Evolutionary conservation across 2,329 filamentous ascomycete species (phyloP), one percentile per base, ranked within the genome.

Genomic region (Trichoderma sp.): DNA sequence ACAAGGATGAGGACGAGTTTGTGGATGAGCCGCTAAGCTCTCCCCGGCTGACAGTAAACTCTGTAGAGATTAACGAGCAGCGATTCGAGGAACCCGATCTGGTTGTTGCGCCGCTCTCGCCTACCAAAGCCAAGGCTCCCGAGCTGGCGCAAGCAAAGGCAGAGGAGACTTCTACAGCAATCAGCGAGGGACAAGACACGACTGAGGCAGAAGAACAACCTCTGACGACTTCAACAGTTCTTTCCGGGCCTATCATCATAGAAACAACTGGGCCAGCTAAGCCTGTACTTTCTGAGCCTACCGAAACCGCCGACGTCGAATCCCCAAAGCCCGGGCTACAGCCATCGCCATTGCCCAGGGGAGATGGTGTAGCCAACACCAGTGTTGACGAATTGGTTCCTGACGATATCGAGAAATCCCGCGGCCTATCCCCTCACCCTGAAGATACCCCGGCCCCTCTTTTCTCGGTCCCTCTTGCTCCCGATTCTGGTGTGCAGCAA

Each of bases 11-110:
- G 66, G 90, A 91, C 63, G 90, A 93, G 69, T 91, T 94, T 75
- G 90, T 94, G 24, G 91, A 94, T 71, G 91, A 94, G 77, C 90
- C 91, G 3, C 82, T 93, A 21, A 91, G 87, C 72, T 92, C 91
- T 4, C 87, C 88, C 3, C 83, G 84, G 5, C 83, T 95, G 10
- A 84, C 87, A 21, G 83, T 91, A 21, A 85, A 87, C 59, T 86
- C 86, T 37, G 85, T 87, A 70, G 86, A 85, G 55, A 78, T 85
- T 5, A 85, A 85, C 14, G 80, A 84, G 46, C 80, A 81, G 2
- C 61, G 61, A n/a, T 85, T 87, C 68, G 84, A 86, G n/a, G 85
- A 88, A 24, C 82, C 84, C 0, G 85, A 87, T 32, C 77, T 89
- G 60, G 78, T 87, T 2, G 86, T 89, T 58, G 82, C 84, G 14